Base-by-base conservation (phyloP, 2,329 filamentous ascomycete genomes). In the Colletotrichum gigasporum region DNA sequence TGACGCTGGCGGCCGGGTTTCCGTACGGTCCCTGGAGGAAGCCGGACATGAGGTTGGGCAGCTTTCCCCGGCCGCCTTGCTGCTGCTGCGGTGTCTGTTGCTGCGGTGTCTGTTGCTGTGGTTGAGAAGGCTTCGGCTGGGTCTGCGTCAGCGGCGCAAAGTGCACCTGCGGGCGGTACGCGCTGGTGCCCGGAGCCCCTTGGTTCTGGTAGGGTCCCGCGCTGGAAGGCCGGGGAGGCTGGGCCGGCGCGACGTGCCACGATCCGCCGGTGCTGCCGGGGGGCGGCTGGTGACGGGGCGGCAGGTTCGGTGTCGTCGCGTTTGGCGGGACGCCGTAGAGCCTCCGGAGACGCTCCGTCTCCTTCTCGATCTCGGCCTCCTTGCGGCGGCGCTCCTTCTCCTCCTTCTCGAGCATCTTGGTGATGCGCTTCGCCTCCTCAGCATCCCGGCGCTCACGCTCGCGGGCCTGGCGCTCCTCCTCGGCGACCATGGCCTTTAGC, bases 291-390 rank as follows among this genome's bases (percentile, higher is more conserved):
- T 56, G 42, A 2, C 68, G 65, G 9, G 77, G 75, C 28, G 76
- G 69, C 44, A 73, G 74, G 10, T 78, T 75, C 4, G 81, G 73
- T 2, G 73, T 72, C 5, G 81, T 71, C 14, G 73, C 71, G 2
- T 75, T 69, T 60, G 66, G 47, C 67, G 68, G 59, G 45, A 87
- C 81, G 48, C 91, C 91, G 70, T 92, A 94, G 69, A 90, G 76
- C 69, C 82, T 86, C 20, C 87, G 82, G 34, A 99, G 80, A 2
- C 94, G 85, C 74, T 96, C 93, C 1, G 96, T 98, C 79, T 99
- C 95, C 66, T 85, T 85, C 18, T 94, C 90, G 1, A 94, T 79
- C 69, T 87, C 86, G 9, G 83, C 85, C 30, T 90, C 85, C 62
- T 82, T 81, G 30, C 77, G 78, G 24, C 78, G 83, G 0, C 80